Conservation (phyloP, 2,329 filamentous ascomycete species). For the Pestalotiopsis sp. region DNA sequence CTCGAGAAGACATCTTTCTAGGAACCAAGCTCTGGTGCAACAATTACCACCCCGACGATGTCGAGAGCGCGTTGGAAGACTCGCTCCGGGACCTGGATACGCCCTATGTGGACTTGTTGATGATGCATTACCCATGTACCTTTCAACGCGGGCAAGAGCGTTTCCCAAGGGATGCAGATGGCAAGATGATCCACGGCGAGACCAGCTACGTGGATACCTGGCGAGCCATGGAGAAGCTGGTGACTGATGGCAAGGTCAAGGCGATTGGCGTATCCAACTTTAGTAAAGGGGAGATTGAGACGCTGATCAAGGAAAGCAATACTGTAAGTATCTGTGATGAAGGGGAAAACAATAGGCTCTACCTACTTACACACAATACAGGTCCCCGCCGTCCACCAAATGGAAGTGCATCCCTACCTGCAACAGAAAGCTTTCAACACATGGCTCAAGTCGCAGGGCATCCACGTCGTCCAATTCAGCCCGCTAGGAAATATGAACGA, state of each 20-base stretch:
- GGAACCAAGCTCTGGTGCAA: constrained; percentile 34
- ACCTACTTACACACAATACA: constrained; percentile 18
- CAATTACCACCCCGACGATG: constrained; percentile 33
- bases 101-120: constrained; percentile 41
- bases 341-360: constrained; percentile 1
- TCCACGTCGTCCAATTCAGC: constrained; percentile 37
- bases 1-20: constrained; percentile 32
- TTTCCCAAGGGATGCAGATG: constrained; percentile 23
- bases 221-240: constrained; percentile 40
- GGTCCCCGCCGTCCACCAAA: constrained; percentile 49
- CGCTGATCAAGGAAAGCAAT: constrained; percentile 31
- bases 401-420: constrained; percentile 50
- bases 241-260: constrained; percentile 53
- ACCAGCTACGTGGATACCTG: constrained; percentile 22
- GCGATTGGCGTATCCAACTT: constrained; percentile 65
- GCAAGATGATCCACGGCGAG: constrained; percentile 22
- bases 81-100: constrained; percentile 37
- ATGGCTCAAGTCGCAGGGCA: constrained; percentile 25
- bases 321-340: not conserved
- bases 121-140: constrained; percentile 16
- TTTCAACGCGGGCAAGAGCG: constrained; percentile 1
- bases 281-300: constrained; percentile 53
- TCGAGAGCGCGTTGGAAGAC: constrained; percentile 32
- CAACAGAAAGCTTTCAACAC: constrained; percentile 36
- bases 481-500: constrained; percentile 37